A percentile compares a stretch with the other conserved stretches of the same genome.
phyloP scores from a whole-genome alignment of 2,329 filamentous ascomycete species.

The Blastomyces silverae region DNA sequence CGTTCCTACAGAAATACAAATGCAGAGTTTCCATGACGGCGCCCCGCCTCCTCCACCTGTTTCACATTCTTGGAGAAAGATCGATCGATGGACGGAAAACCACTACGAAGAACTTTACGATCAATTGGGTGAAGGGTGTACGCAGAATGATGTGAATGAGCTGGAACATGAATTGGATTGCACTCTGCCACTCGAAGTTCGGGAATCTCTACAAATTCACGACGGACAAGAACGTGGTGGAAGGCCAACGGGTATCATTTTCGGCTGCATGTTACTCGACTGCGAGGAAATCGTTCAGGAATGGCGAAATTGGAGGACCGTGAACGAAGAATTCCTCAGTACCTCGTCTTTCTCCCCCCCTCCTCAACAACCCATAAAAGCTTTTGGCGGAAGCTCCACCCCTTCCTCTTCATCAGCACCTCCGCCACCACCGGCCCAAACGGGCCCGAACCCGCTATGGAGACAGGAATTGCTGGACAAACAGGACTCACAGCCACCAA shows the following conservation, averaged over 20 bases:
- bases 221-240: slow-evolving; percentile 97
- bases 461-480: slow-evolving; percentile 73
- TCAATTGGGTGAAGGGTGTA: slow-evolving; percentile 86
- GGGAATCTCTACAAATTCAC: slow-evolving; percentile 83
- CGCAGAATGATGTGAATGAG: slow-evolving; percentile 91
- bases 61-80: slow-evolving; percentile 83
- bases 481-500: slow-evolving; percentile 81
- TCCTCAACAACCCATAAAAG: slow-evolving; percentile 62
- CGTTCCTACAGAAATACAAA: slow-evolving; percentile 76
- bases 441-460: slow-evolving; percentile 61
- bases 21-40: slow-evolving; percentile 93
- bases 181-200: slow-evolving; percentile 84
- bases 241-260: slow-evolving; percentile 82
- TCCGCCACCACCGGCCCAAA: slow-evolving; percentile 48
- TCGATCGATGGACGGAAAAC: slow-evolving; percentile 88
- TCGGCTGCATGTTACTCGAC: slow-evolving; percentile 90
- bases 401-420: slow-evolving; percentile 55
- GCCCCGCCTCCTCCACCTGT: slow-evolving; percentile 84
- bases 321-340: slow-evolving; percentile 81
- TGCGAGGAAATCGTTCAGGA: slow-evolving; percentile 98
- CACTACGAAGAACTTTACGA: slow-evolving; percentile 93
- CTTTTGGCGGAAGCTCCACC: slow-evolving; percentile 61
- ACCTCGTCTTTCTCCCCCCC: slow-evolving; percentile 47
- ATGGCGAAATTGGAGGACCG: slow-evolving; percentile 91
- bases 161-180: slow-evolving; percentile 93